Conservation (phyloP, 2,329 filamentous ascomycete genomes). For the Aschersonia sp. region DNA sequence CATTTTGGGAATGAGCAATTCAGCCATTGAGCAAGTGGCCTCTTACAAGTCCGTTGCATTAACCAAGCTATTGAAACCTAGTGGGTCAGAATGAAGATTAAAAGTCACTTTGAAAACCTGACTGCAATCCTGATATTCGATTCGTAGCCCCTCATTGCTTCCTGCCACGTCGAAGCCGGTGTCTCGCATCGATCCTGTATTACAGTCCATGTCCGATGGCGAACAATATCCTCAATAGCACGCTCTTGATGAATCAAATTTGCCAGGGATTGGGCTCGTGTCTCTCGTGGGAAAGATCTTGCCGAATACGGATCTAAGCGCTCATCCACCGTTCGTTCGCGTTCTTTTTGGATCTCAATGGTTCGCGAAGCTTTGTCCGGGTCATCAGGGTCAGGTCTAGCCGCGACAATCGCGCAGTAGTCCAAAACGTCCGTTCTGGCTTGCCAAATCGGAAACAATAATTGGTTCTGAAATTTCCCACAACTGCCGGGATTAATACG, state of each 20-base stretch:
- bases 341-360: conserved; percentile 53
- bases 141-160: conserved; percentile 43
- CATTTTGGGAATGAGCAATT: too few relatives aligned
- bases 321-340: conserved; percentile 70
- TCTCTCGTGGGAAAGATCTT: conserved; percentile 66
- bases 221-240: conserved; percentile 64
- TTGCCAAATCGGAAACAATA: conserved; percentile 85
- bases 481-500: conserved; percentile 52
- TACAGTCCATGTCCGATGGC: conserved; percentile 68
- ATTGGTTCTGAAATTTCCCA: conserved; percentile 54
- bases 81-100: too few relatives aligned
- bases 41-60: too few relatives aligned
- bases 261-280: conserved; percentile 68
- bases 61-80: too few relatives aligned
- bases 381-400: conserved; percentile 74
- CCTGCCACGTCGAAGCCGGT: conserved; percentile 45
- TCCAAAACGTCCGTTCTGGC: conserved; percentile 67
- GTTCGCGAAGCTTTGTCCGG: conserved; percentile 59
- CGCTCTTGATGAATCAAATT: conserved; percentile 60
- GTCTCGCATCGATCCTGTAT: conserved; percentile 62
- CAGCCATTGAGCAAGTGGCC: too few relatives aligned
- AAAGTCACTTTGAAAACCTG: background rate
- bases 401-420: conserved; percentile 82
- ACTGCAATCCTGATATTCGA: background rate
- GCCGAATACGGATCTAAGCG: conserved; percentile 82